A percentile compares a stretch with the other conserved stretches of the same genome.
These are phyloP conservation scores for Manihot esculenta DNA, from an alignment of 441 rosid species.

Conservation along the genomic window DNA sequence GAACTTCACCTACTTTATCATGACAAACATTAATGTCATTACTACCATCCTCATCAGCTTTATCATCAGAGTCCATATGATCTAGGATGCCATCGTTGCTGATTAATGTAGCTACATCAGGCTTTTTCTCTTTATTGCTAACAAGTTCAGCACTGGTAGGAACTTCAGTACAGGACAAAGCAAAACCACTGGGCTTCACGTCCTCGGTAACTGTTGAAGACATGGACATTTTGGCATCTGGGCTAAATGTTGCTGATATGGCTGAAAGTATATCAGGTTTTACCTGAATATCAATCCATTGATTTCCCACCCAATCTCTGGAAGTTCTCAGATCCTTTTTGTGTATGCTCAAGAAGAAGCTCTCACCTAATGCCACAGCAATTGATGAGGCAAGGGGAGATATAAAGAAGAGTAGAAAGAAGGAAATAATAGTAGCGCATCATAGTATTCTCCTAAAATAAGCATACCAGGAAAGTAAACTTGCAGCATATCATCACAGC, in stretches of 20 bases:
- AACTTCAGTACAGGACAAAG: slow-evolving; percentile 22
- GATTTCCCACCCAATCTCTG: slow-evolving; percentile 75
- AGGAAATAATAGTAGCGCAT: slow-evolving; percentile 8
- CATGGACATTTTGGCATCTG: slow-evolving; percentile 47
- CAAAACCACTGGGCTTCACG: slow-evolving; percentile 30
- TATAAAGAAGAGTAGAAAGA: slow-evolving; percentile 3
- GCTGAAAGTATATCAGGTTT: slow-evolving; percentile 62
- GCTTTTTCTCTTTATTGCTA: slow-evolving; percentile 41
- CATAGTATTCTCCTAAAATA: slow-evolving; percentile 5
- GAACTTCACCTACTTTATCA: slow-evolving; percentile 32
- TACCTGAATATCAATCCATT: slow-evolving; percentile 68
- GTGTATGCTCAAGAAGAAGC: slow-evolving; percentile 49
- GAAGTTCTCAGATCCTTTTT: slow-evolving; percentile 68
- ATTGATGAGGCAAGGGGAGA: slow-evolving; percentile 7
- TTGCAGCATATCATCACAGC: slow-evolving; percentile 42
- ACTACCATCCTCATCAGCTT: slow-evolving; percentile 38
- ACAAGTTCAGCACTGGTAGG: slow-evolving; percentile 9
- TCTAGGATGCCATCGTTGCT: slow-evolving; percentile 30
- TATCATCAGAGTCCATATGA: slow-evolving; percentile 30
- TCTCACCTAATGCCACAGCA: slow-evolving; percentile 60
- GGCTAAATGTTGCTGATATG: slow-evolving; percentile 39
- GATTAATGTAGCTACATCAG: slow-evolving; percentile 29
- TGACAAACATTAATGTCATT: slow-evolving; percentile 22
- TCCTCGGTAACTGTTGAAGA: slow-evolving; percentile 46
- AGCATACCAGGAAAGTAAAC: slow-evolving; percentile 75